Evolutionary conservation across 345 rosid genomes (phyloP).

Genomic region (Salix exigua): DNA sequence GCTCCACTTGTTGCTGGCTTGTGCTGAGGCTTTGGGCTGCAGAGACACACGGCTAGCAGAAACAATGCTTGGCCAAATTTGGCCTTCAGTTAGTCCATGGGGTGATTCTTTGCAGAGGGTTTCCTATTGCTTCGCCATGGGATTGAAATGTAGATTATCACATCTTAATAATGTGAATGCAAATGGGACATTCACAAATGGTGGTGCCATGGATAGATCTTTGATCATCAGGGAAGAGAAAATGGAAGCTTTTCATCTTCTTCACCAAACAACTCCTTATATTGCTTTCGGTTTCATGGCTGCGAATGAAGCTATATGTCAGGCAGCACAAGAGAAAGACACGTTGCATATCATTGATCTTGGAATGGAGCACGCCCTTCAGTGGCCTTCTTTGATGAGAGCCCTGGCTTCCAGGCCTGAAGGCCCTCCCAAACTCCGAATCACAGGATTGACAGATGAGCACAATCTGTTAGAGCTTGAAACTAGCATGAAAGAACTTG

Average conservation of each 20-base stretch:
- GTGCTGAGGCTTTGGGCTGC: slow-evolving; percentile 69
- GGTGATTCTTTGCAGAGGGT: slow-evolving; percentile 63
- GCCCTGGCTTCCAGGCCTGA: slow-evolving; percentile 49
- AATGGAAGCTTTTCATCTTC: slow-evolving; percentile 56
- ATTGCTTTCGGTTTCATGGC: slow-evolving; percentile 58
- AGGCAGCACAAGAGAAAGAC: slow-evolving; percentile 46
- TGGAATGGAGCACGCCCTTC: slow-evolving; percentile 53
- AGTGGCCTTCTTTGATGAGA: slow-evolving; percentile 54
- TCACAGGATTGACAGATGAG: slow-evolving; percentile 37
- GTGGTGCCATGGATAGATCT: slow-evolving; percentile 20
- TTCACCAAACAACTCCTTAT: slow-evolving; percentile 57
- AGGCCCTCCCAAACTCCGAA: slow-evolving; percentile 47
- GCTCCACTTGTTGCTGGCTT: slow-evolving; percentile 54
- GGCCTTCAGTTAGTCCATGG: slow-evolving; percentile 36
- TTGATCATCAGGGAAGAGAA: slow-evolving; percentile 39
- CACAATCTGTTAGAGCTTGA: slow-evolving; percentile 21
- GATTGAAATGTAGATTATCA: slow-evolving; percentile 47
- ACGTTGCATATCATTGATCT: slow-evolving; percentile 48
- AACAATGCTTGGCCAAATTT: slow-evolving; percentile 44
- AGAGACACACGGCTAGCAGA: slow-evolving; percentile 47
- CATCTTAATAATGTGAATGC: slow-evolving; percentile 41
- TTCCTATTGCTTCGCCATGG: slow-evolving; percentile 50
- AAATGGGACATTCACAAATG: slow-evolving; percentile 34
- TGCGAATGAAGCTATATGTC: slow-evolving; percentile 56
- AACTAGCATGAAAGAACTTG: slow-evolving; percentile 34